Conservation (phyloP, 495 filamentous ascomycete genomes). For the Trichocladium antarcticum region DNA sequence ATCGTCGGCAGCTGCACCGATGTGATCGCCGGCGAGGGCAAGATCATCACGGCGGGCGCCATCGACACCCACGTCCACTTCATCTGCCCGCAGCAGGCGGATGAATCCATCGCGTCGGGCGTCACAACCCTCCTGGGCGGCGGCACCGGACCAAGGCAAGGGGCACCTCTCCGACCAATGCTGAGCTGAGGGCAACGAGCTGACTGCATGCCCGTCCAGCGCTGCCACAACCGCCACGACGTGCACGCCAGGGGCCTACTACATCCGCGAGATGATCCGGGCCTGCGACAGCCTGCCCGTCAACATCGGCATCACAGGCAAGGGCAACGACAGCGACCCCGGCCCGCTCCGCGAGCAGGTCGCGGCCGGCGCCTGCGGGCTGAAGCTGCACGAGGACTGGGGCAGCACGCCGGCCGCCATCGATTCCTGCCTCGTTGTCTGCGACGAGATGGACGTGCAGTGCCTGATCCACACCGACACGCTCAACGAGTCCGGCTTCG, state of each 20-base stretch:
- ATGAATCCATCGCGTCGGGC: slow-evolving; percentile 77
- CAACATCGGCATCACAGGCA: slow-evolving; percentile 90
- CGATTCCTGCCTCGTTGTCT: slow-evolving; percentile 76
- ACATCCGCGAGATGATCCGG: slow-evolving; percentile 88
- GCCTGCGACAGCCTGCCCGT: slow-evolving; percentile 77
- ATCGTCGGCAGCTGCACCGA: slow-evolving; percentile 85
- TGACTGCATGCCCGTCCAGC: slow-evolving; percentile 31
- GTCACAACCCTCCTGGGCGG: slow-evolving; percentile 90
- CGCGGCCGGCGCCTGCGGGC: slow-evolving; percentile 71
- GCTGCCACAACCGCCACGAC: slow-evolving; percentile 94
- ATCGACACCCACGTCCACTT: slow-evolving; percentile 93
- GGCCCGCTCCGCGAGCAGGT: slow-evolving; percentile 69
- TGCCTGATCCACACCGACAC: slow-evolving; percentile 97
- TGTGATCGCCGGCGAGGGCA: slow-evolving; percentile 88
- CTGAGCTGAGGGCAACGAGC: background rate
- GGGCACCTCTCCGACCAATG: background rate
- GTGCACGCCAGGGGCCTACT: slow-evolving; percentile 76
- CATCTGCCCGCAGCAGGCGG: slow-evolving; percentile 90
- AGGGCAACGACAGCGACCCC: slow-evolving; percentile 80
- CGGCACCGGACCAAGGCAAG: slow-evolving; percentile 75
- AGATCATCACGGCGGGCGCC: slow-evolving; percentile 86
- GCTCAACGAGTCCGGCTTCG: slow-evolving; percentile 93
- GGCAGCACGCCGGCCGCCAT: slow-evolving; percentile 87
- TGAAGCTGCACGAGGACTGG: slow-evolving; percentile 99
- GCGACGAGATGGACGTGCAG: slow-evolving; percentile 85